These are phyloP conservation scores for Boehmeria nivea DNA, from an alignment of 306 rosid species.

Conservation along the genomic window DNA sequence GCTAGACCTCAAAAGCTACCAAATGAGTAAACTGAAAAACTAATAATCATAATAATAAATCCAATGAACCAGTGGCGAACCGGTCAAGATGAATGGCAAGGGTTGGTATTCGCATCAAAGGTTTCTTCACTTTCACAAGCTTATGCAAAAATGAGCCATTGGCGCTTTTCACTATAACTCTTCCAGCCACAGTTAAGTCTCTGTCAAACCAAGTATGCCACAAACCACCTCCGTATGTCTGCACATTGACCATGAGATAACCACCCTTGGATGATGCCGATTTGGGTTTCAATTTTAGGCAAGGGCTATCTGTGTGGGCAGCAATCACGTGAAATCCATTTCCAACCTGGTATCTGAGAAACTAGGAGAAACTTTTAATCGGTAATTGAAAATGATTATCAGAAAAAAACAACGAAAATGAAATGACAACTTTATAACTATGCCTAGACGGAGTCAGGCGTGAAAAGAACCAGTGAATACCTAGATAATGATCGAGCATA, in stretches of 20 bases:
- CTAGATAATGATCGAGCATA: too few relatives aligned
- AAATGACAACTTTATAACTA: too few relatives aligned
- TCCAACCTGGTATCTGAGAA: slow-evolving; percentile 62
- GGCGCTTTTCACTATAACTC: slow-evolving; percentile 61
- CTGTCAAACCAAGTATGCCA: slow-evolving; percentile 99
- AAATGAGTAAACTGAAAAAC: slow-evolving; percentile 4
- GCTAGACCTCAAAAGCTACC: background rate
- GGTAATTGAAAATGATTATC: too few relatives aligned
- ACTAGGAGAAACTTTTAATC: slow-evolving; percentile 8
- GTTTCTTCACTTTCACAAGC: slow-evolving; percentile 85
- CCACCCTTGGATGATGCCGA: slow-evolving; percentile 66
- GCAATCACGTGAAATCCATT: slow-evolving; percentile 85
- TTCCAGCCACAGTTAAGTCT: slow-evolving; percentile 92
- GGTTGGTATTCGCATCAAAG: slow-evolving; percentile 82
- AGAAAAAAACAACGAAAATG: too few relatives aligned
- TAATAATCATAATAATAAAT: background rate
- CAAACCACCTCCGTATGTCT: slow-evolving; percentile 89
- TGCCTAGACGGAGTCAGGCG: too few relatives aligned
- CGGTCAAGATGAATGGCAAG: slow-evolving; percentile 98
- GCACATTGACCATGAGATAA: slow-evolving; percentile 75
- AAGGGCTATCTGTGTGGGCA: slow-evolving; percentile 95
- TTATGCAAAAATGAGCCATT: slow-evolving; percentile 52
- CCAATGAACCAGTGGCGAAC: slow-evolving; percentile 34
- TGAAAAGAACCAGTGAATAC: too few relatives aligned
- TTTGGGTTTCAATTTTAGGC: slow-evolving; percentile 84